A percentile compares a stretch with the other conserved stretches of the same genome.
Evolutionary conservation across 2,329 filamentous ascomycete genomes (phyloP).

Genomic region (Sporothrix luriei): DNA sequence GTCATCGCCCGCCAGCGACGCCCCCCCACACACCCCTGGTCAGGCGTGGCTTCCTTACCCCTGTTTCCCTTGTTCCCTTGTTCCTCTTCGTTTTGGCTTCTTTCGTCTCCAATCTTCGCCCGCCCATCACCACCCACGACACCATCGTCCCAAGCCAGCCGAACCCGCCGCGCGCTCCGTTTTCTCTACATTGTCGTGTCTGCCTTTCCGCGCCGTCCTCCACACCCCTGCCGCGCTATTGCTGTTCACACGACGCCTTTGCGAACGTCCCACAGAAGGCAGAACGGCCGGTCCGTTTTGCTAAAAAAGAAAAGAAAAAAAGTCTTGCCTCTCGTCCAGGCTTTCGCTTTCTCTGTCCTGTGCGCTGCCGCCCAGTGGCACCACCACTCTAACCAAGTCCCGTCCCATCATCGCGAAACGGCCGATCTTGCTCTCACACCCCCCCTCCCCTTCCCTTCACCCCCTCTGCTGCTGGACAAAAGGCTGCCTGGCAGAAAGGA

Average conservation of each 20-base stretch:
- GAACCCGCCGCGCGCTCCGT: slow-evolving; percentile 16
- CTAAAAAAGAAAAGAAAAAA: too few relatives aligned
- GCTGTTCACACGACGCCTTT: slow-evolving; percentile 31
- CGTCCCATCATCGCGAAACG: slow-evolving; percentile 36
- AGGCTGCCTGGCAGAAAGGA: slow-evolving; percentile 26
- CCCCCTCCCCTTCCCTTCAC: slow-evolving; percentile 2
- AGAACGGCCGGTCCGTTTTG: too few relatives aligned
- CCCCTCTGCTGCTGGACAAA: not conserved
- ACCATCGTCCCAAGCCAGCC: slow-evolving; percentile 23
- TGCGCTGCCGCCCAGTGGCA: too few relatives aligned
- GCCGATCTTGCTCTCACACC: slow-evolving; percentile 31
- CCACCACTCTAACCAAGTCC: slow-evolving; percentile 27
- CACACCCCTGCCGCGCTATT: slow-evolving; percentile 17
- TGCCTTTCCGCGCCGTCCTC: not conserved
- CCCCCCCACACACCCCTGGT: slow-evolving; percentile 24
- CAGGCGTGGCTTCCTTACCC: slow-evolving; percentile 1
- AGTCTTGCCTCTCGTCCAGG: too few relatives aligned
- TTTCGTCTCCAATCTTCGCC: not conserved
- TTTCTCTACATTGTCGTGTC: too few relatives aligned
- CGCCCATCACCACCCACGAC: not conserved
- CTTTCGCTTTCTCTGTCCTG: too few relatives aligned
- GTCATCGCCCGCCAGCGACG: not conserved
- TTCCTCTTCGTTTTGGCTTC: slow-evolving; percentile 1
- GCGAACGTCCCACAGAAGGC: not conserved
- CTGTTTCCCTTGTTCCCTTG: not conserved